Percentiles rank a stretch among this genome's conserved stretches.
phyloP scores from a whole-genome alignment of 2,329 filamentous ascomycete species.

The Colletotrichum theobromicola region DNA sequence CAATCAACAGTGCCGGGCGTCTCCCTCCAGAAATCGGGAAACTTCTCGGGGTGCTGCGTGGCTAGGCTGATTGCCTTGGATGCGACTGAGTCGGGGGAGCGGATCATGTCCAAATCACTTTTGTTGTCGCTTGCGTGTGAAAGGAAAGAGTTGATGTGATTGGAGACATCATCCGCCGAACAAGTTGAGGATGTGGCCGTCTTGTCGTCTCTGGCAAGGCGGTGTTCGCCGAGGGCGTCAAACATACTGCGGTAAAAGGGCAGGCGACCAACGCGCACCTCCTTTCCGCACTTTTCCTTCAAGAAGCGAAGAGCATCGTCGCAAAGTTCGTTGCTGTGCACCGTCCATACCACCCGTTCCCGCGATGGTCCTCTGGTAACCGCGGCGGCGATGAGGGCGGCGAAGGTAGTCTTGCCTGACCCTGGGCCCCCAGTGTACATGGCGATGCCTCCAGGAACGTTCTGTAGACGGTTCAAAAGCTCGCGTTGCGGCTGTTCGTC shows the following conservation, averaged over 20 bases:
- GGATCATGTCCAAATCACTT: background rate
- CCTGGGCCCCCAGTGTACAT: background rate
- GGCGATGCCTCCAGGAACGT: background rate
- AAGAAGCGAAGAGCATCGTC: background rate
- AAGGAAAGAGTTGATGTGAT: background rate
- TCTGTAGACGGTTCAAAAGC: background rate
- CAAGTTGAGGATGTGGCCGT: background rate
- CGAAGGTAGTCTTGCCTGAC: constrained; percentile 6
- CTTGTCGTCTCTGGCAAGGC: background rate
- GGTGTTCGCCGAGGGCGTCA: background rate
- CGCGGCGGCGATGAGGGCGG: background rate
- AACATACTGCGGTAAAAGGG: background rate
- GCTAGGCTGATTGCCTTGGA: background rate
- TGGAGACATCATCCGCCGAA: background rate
- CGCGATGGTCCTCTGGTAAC: background rate
- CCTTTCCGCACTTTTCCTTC: background rate
- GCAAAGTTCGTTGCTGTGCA: constrained; percentile 2
- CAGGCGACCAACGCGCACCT: background rate
- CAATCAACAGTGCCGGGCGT: background rate
- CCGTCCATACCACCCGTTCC: background rate
- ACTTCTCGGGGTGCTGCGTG: background rate
- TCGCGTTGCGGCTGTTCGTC: background rate
- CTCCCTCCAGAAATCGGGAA: background rate
- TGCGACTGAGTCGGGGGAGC: background rate
- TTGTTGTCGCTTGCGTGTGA: background rate